Evolutionary conservation across 768 basidiomycete genomes (phyloP), one percentile per base, ranked within the genome.

Genomic region (Agaricus blazei): DNA sequence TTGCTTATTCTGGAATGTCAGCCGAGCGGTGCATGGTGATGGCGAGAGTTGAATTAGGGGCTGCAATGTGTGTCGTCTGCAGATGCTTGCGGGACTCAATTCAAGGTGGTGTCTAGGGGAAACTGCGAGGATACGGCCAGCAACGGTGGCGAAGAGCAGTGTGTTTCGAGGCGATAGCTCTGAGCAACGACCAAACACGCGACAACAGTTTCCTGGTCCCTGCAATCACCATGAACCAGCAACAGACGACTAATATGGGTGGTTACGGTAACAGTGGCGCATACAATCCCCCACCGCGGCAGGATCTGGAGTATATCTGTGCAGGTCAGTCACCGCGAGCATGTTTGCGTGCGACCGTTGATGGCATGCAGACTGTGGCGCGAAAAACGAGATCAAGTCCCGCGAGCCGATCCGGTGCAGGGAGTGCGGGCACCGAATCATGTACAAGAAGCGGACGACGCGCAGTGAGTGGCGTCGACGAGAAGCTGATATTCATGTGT

Each of bases 401-500:
- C 78, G 92, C 57, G 96, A 98, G 68, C 92, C 93, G 42, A 95
- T 98, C 60, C 87, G 96, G 54, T 98, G 96, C 72, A 81, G 90
- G 62, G 93, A 98, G 67, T 98, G 96, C 65, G 96, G 96, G 3
- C 96, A 98, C 70, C 85, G 96, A 51, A 96, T 98, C 68, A 94
- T 98, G 92, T 98, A 97, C 73, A 98, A 98, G 74, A 97, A 95
- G 71, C 77, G 96, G 64, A 96, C 94, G 24, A 90, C 82, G 66
- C 78, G 93, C 78, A 95, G 96, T 98, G 63, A 67, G 93, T 75
- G 27, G 46, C 36, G 11, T 60, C 41, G 52, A 34, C 34, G 34
- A 34, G 2, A 34, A 8, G n/a, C 3, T 41, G 52, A n/a, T 24
- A 41, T 27, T 45, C 44, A 54, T 63, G 43, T 64, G 46, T 51